phyloP scores from a whole-genome alignment of 2,329 filamentous ascomycete genomes.

The Calonectria multiphialidica region DNA sequence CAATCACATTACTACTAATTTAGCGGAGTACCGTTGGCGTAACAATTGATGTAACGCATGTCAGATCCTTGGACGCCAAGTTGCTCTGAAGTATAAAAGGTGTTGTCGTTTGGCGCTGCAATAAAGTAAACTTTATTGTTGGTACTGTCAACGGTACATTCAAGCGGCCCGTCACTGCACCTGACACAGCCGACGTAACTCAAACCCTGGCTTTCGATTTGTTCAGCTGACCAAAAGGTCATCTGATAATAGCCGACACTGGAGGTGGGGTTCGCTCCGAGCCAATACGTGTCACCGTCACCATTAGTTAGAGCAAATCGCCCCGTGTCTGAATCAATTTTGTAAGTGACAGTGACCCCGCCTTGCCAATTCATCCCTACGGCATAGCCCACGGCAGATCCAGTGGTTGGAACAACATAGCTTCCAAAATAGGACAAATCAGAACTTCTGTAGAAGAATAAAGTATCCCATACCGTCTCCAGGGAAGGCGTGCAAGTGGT shows the following conservation, averaged over 20 bases:
- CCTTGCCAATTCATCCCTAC: not conserved
- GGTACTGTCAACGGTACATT: not conserved
- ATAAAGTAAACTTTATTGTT: not conserved
- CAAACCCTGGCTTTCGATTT: not conserved
- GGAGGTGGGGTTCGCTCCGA: not conserved
- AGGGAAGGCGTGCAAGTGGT: not conserved
- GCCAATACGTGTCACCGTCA: not conserved
- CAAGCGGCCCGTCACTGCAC: not conserved
- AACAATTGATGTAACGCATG: not conserved
- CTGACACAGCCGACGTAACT: not conserved
- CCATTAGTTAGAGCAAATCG: not conserved
- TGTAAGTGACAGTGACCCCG: not conserved
- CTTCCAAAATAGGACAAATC: not conserved
- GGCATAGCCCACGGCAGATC: not conserved
- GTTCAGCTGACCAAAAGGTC: not conserved
- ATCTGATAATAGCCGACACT: not conserved
- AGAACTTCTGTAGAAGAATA: not conserved
- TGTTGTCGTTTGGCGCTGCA: not conserved
- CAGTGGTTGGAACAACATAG: not conserved
- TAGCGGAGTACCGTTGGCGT: not conserved
- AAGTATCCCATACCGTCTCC: not conserved
- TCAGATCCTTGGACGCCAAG: not conserved
- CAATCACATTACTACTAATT: not conserved
- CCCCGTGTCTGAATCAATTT: not conserved
- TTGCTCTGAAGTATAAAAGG: not conserved